Evolutionary conservation across 2,329 filamentous ascomycete species (phyloP).

Genomic region (Monosporascus sp.): DNA sequence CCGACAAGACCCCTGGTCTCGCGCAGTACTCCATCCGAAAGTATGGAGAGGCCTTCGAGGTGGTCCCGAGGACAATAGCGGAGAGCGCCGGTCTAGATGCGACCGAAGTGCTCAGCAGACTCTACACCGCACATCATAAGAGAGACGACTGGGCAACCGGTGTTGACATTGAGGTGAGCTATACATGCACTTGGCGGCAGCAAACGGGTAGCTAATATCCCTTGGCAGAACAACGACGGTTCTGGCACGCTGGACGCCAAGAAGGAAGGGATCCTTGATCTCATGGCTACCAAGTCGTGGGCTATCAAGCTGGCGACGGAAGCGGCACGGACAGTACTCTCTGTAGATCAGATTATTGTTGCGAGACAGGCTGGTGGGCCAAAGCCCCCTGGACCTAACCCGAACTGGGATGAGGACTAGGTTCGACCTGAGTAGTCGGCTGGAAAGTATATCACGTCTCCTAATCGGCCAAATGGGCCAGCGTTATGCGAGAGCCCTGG

Average conservation of each 20-base stretch:
- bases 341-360: conserved; percentile 98
- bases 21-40: conserved; percentile 97
- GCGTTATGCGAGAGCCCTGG: neutral
- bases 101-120: conserved; percentile 86
- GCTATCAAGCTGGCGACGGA: conserved; percentile 96
- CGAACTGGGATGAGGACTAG: conserved; percentile 64
- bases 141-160: conserved; percentile 85
- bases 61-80: conserved; percentile 87
- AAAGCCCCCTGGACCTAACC: conserved; percentile 92
- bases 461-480: neutral
- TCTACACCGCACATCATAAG: conserved; percentile 91
- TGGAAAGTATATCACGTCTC: conserved; percentile 6
- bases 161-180: conserved; percentile 77
- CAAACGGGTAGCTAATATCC: conserved; percentile 11
- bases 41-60: conserved; percentile 95
- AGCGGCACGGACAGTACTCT: conserved; percentile 86
- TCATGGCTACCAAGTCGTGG: conserved; percentile 90
- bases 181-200: neutral
- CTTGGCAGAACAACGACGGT: conserved; percentile 61
- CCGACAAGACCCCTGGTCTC: conserved; percentile 87
- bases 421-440: neutral
- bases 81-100: conserved; percentile 95
- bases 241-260: conserved; percentile 81
- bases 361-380: conserved; percentile 94
- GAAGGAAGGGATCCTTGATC: conserved; percentile 84